Conservation (phyloP, 208 protist species). For the Balamuthia mandrillaris region DNA sequence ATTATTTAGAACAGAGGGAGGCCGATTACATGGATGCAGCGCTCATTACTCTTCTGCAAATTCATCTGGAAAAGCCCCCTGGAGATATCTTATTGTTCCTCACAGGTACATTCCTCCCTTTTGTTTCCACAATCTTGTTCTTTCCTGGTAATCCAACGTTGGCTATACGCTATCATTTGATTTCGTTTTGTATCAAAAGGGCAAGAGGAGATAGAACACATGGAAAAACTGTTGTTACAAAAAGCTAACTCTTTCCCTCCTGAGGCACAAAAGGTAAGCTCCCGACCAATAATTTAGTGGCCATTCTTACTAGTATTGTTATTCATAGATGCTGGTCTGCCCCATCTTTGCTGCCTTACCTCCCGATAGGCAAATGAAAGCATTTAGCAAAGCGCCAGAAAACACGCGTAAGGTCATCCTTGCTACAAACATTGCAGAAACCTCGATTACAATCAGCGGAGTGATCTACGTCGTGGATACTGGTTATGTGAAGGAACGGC, state of each 20-base stretch:
- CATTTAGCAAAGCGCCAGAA: not conserved
- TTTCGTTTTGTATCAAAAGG: slow-evolving; percentile 83
- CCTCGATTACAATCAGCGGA: not conserved
- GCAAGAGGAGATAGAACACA: slow-evolving; percentile 93
- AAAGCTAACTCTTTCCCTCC: not conserved
- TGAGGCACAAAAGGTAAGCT: not conserved
- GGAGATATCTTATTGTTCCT: not conserved
- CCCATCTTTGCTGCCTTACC: not conserved
- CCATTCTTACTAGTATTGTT: not conserved
- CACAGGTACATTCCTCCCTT: not conserved
- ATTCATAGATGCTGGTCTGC: not conserved
- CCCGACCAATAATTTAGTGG: too few relatives aligned
- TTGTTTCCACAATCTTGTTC: not conserved
- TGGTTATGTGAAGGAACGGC: slow-evolving; percentile 77
- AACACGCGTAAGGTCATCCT: not conserved
- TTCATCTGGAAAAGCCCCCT: not conserved
- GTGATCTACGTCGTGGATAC: not conserved
- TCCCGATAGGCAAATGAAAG: not conserved
- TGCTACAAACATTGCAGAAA: not conserved
- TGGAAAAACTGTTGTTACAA: not conserved
- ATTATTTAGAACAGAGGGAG: slow-evolving; percentile 64
- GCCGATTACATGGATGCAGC: not conserved
- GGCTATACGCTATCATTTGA: not conserved
- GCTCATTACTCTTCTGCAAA: not conserved
- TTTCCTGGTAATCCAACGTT: not conserved